Evolutionary conservation across 2,329 filamentous ascomycete genomes (phyloP), one percentile per base, ranked within the genome.

Genomic region (Diaporthe citrichinensis): DNA sequence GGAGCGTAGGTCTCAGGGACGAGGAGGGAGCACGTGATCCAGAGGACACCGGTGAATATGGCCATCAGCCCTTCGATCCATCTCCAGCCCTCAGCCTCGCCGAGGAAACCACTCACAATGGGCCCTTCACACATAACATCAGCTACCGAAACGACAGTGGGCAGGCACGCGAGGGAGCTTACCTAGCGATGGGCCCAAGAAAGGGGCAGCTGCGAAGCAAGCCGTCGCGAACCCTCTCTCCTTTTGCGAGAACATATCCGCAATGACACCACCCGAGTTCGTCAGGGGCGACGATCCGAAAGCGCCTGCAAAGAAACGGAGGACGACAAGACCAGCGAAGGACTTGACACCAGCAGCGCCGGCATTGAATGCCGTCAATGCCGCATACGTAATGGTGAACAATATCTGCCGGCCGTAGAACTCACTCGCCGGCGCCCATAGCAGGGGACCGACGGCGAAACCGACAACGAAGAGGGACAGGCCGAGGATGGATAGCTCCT

Each of bases 21-120:
- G 61, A 87, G 78, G 25, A 90, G 78, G 0, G 86, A 80, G 74
- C 88, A 87, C 28, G 86, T 71, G 69, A 92, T 87, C 88, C 90
- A 92, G 68, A 93, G 86, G 15, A 87, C 83, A 14, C 90, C 91
- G 3, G 90, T 92, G 81, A 94, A 92, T 76, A 90, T 89, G 67
- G 90, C 89, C 84, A 93, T 88, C 12, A 94, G 84, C 2, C 92
- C 92, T 83, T 92, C 88, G 31, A 94, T 89, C 93, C 93, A 94
- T 79, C 91, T 86, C 93, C 93, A 94, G 23, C 92, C 92, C 20
- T 87, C 88, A 2, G 88, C 86, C 81, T 92, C 87, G 14, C 91
- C 90, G 1, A 94, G 84, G 81, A 94, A 95, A 2, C 92, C 92
- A 77, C 91, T 91, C 9, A 90, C 88, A 61, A 94, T 91, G 1